Evolutionary conservation across 2,329 filamentous ascomycete species (phyloP).

Genomic region (Nannizziopsis arthrosporioides): DNA sequence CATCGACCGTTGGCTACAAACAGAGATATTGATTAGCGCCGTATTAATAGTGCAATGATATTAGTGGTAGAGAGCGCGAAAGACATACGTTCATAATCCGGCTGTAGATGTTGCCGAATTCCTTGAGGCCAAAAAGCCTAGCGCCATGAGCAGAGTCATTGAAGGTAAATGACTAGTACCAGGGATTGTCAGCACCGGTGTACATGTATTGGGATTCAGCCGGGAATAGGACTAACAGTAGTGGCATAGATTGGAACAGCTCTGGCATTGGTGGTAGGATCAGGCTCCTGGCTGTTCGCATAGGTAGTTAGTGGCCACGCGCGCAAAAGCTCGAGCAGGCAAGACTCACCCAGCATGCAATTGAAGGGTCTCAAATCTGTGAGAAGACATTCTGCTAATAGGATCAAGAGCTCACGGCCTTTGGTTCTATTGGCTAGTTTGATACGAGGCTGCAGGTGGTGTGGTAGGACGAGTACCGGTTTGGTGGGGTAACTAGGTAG

Average conservation of each 20-base stretch:
- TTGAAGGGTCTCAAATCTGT: conserved; percentile 71
- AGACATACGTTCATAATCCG: conserved; percentile 76
- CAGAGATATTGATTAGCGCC: neutral
- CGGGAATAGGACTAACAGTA: conserved; percentile 41
- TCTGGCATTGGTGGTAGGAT: conserved; percentile 70
- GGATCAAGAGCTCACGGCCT: too few relatives aligned
- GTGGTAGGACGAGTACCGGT: too few relatives aligned
- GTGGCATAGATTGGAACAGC: conserved; percentile 95
- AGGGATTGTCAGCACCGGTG: neutral
- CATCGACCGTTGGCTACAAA: conserved; percentile 71
- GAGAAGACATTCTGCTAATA: conserved; percentile 13
- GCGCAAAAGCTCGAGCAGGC: neutral
- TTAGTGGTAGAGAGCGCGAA: neutral
- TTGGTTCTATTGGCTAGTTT: too few relatives aligned
- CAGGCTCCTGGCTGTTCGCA: conserved; percentile 58
- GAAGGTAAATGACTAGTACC: conserved; percentile 67
- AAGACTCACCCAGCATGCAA: conserved; percentile 63
- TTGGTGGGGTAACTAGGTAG: too few relatives aligned
- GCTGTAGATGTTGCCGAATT: conserved; percentile 95
- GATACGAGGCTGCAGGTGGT: too few relatives aligned
- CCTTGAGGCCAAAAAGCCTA: conserved; percentile 89
- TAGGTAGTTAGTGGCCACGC: conserved; percentile 2
- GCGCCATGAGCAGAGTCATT: conserved; percentile 94
- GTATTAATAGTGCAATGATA: neutral
- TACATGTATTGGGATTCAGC: neutral